Evolutionary conservation across 2,329 filamentous ascomycete genomes (phyloP).

Genomic region (Pyrenophora seminiperda): DNA sequence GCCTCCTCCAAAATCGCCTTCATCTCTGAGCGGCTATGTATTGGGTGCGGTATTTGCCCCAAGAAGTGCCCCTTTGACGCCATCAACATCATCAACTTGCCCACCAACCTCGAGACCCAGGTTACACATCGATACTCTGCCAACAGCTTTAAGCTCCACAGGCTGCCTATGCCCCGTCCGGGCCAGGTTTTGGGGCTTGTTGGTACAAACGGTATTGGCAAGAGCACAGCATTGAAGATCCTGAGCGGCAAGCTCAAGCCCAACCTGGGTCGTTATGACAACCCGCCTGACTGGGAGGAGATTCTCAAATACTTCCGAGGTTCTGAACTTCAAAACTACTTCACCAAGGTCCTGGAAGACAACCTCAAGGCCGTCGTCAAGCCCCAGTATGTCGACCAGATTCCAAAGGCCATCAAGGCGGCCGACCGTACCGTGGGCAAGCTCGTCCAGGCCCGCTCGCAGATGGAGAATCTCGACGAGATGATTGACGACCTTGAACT

Average conservation of each 20-base stretch:
- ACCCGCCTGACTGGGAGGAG: conserved; percentile 98
- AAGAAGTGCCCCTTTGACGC: conserved; percentile 99
- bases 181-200: conserved; percentile 96
- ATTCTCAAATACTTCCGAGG: conserved; percentile 98
- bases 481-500: conserved; percentile 86
- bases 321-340: conserved; percentile 97
- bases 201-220: conserved; percentile 99
- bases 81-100: conserved; percentile 99
- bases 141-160: conserved; percentile 99
- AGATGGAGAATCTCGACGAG: conserved; percentile 79
- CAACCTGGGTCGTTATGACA: conserved; percentile 91
- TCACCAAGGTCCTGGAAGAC: conserved; percentile 97
- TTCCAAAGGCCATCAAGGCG: conserved; percentile 87
- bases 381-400: conserved; percentile 98
- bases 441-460: conserved; percentile 75
- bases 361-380: conserved; percentile 97
- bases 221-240: conserved; percentile 99
- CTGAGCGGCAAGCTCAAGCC: conserved; percentile 98
- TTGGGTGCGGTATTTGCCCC: conserved; percentile 98
- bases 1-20: conserved; percentile 92
- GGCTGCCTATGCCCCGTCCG: conserved; percentile 91
- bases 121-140: conserved; percentile 98
- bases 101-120: conserved; percentile 97
- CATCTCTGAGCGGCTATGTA: conserved; percentile 94
- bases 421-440: conserved; percentile 77